Evolutionary conservation across 805 yeast species (phyloP).

Genomic region (Saccharomycopsis vini): DNA sequence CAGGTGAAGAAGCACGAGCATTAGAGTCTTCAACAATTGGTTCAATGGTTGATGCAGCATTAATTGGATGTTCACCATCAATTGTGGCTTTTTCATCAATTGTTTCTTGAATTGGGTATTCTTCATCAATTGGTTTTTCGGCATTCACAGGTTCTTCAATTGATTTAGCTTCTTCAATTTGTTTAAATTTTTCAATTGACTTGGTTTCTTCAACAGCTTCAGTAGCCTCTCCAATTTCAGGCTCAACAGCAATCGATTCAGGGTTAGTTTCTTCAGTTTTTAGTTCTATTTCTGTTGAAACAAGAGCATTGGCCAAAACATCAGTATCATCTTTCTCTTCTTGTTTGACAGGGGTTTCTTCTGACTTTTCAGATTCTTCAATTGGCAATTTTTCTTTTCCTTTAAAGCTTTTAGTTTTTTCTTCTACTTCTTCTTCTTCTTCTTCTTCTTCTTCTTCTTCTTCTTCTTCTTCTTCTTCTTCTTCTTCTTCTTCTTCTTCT

Average conservation of each 20-base stretch:
- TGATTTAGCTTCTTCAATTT: background rate
- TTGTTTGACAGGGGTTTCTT: background rate
- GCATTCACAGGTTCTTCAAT: background rate
- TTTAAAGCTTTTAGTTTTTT: constrained; percentile 3
- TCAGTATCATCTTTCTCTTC: background rate
- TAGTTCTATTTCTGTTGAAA: too few species aligned
- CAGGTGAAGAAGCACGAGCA: constrained; percentile 2
- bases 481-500: background rate
- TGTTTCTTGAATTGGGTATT: background rate
- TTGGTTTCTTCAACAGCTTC: background rate
- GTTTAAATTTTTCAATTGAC: background rate
- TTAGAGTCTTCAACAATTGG: background rate
- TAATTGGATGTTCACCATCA: background rate
- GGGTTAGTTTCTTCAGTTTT: constrained; percentile 1
- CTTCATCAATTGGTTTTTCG: background rate
- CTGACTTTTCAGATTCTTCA: constrained; percentile 2
- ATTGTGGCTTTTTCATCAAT: constrained; percentile 2
- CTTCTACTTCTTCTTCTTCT: constrained; percentile 13
- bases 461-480: constrained; percentile 23
- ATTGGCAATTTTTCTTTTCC: background rate
- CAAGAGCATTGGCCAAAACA: too few species aligned
- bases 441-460: constrained; percentile 28
- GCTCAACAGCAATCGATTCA: too few species aligned
- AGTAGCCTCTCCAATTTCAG: background rate
- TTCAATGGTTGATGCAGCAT: background rate